A percentile compares a stretch with the other conserved stretches of the same genome.
Conservation (phyloP, 2,329 filamentous ascomycete genomes). For the Pseudogymnoascus sp. region DNA sequence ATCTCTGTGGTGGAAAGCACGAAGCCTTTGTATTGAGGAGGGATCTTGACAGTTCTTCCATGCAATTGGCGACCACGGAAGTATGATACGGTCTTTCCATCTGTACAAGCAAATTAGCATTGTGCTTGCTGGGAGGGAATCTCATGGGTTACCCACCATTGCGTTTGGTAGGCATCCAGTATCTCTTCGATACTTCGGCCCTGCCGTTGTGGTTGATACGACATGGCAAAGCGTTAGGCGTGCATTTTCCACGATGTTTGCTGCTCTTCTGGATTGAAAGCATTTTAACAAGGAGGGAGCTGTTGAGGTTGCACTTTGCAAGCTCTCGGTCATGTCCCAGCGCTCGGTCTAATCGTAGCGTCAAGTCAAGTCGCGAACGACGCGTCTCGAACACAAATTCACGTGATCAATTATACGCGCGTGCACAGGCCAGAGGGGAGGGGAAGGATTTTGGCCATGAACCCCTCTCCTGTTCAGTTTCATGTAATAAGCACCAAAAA, state of each 20-base stretch:
- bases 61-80: constrained; percentile 74
- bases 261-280: constrained; percentile 23
- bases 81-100: constrained; percentile 49
- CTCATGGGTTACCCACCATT: constrained; percentile 34
- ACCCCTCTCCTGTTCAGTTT: neutral
- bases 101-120: constrained; percentile 27
- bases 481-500: neutral
- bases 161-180: constrained; percentile 56
- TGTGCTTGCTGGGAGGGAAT: neutral
- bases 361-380: neutral
- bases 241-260: constrained; percentile 22
- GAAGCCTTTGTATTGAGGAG: constrained; percentile 61
- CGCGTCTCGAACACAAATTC: neutral
- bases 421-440: neutral
- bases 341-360: neutral
- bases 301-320: neutral
- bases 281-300: constrained; percentile 15
- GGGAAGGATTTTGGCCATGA: neutral
- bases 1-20: constrained; percentile 43
- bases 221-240: constrained; percentile 67
- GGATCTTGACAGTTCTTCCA: constrained; percentile 57
- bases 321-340: neutral
- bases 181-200: constrained; percentile 52
- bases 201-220: constrained; percentile 70
- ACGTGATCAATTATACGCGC: neutral